Evolutionary conservation across 225 moss, liverwort and hornwort genomes (phyloP), one percentile per base, ranked within the genome.

Genomic region (Pleurozium schreberi): DNA sequence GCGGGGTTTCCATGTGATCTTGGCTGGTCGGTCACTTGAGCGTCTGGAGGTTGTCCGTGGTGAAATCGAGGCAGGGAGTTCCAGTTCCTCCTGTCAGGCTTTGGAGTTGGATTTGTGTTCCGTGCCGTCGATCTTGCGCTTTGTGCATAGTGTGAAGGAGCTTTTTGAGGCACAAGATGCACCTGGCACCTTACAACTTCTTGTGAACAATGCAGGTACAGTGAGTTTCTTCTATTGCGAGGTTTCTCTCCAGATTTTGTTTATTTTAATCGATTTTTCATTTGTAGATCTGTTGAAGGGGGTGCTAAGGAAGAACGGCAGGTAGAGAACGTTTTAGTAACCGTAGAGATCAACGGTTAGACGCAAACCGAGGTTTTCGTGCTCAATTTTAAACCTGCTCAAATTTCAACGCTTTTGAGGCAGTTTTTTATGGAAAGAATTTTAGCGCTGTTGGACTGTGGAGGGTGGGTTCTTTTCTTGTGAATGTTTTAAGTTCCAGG

Each of bases 121-220:
- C 9, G 77, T 90, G 62, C 84, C 91, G 22, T 98, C 98, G 57
- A 95, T 98, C 75, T 71, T 96, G 68, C 69, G 85, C 30, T 97
- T 98, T 92, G 89, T 90, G 65, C 89, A 87, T 75, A 84, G 47
- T 61, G 94, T 98, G 27, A 89, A 88, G 64, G 83, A 85, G 68
- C 87, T 95, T 45, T 92, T 96, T n/a, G 89, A 93, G 84, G 60
- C 85, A 69, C 78, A 86, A n/a, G 87, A 87, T 79, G 92, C 95
- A 40, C 91, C 91, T 64, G 90, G 92, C 79, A 91, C 87, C 52
- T 91, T 98, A 75, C 95, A 96, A 84, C 94, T 98, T 45, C 96
- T 98, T 27, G 95, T 98, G 70, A 98, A 97, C 89, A 98, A 97
- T 87, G 98, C 96, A 90, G 94, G 94, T 85, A 53, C 22, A 55